phyloP scores from a whole-genome alignment of 306 rosid genomes.

The Styphnolobium japonicum region DNA sequence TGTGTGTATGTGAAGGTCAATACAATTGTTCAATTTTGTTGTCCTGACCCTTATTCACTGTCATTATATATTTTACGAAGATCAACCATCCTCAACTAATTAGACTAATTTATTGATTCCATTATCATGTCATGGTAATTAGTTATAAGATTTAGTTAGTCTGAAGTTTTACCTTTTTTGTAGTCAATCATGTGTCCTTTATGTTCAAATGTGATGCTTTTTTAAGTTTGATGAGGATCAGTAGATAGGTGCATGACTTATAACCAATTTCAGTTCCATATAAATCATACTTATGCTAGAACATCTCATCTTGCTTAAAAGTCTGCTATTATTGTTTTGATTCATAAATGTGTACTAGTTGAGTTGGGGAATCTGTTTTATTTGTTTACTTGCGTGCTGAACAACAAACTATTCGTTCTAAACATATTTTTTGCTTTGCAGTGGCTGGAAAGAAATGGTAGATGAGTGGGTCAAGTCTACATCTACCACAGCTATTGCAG shows the following conservation, averaged over 20 bases:
- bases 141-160: background rate
- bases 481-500: constrained; percentile 36
- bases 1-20: background rate
- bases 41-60: background rate
- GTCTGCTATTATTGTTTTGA: background rate
- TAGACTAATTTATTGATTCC: background rate
- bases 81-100: background rate
- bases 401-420: constrained; percentile 7
- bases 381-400: background rate
- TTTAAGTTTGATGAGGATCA: background rate
- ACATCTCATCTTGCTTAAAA: background rate
- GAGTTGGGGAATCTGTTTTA: background rate
- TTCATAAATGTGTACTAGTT: background rate
- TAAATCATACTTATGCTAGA: background rate
- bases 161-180: background rate
- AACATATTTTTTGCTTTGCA: constrained; percentile 34
- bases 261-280: background rate
- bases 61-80: background rate
- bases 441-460: constrained; percentile 78
- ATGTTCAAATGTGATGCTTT: background rate
- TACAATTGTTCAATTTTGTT: background rate
- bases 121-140: background rate
- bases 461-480: constrained; percentile 77
- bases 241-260: background rate
- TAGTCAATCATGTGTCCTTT: constrained; percentile 2